phyloP scores from a whole-genome alignment of 805 yeast species.

The Yarrowia divulgata region DNA sequence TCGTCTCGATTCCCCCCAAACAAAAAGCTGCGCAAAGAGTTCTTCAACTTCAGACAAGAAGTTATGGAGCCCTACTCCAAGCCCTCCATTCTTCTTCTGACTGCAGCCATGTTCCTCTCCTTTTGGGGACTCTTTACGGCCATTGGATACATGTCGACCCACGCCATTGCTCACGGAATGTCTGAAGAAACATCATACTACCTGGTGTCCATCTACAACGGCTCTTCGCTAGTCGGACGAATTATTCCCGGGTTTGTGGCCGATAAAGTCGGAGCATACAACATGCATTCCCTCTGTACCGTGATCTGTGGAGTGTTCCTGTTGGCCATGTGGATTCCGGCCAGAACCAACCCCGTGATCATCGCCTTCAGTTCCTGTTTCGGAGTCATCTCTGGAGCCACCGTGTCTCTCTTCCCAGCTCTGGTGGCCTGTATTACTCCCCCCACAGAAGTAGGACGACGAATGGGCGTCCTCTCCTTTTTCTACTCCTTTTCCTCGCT shows the following conservation, averaged over 20 bases:
- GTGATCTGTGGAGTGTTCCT: constrained; percentile 57
- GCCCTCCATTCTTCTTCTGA: constrained; percentile 45
- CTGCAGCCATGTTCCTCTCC: constrained; percentile 49
- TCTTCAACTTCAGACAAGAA: constrained; percentile 44
- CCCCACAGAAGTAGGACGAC: constrained; percentile 70
- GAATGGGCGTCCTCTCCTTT: constrained; percentile 71
- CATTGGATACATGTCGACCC: constrained; percentile 63
- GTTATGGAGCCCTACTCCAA: constrained; percentile 7
- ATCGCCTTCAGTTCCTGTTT: constrained; percentile 60
- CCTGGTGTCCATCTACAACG: constrained; percentile 58
- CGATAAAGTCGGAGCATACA: constrained; percentile 63
- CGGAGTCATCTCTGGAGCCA: constrained; percentile 69
- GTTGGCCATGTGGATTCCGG: constrained; percentile 68
- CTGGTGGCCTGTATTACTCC: constrained; percentile 70
- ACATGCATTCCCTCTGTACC: constrained; percentile 60
- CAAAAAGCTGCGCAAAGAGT: constrained; percentile 40
- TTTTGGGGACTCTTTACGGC: constrained; percentile 63
- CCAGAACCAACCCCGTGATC: constrained; percentile 49
- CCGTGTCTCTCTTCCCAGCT: constrained; percentile 69
- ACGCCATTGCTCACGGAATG: constrained; percentile 53
- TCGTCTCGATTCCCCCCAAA: constrained; percentile 47
- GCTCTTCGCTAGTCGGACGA: constrained; percentile 62
- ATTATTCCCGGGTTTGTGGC: constrained; percentile 62
- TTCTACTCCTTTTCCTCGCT: constrained; percentile 51
- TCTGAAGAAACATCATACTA: constrained; percentile 47